Evolutionary conservation across 768 basidiomycete genomes (phyloP), one percentile per base, ranked within the genome.

Genomic region (Pleurotus platypus): DNA sequence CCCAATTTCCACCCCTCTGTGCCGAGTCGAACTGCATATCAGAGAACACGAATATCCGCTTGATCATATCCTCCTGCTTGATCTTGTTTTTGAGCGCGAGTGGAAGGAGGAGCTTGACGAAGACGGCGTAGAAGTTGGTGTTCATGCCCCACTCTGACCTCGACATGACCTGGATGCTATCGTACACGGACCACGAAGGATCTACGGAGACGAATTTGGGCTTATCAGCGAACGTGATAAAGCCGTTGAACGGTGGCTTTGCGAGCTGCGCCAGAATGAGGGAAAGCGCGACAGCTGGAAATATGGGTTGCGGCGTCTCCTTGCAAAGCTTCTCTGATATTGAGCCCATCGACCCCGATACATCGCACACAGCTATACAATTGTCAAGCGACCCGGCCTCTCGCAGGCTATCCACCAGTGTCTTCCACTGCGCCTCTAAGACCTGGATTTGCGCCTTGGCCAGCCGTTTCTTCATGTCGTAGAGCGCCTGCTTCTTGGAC

Each of bases 11-110:
- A 6, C 47, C 13, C 39, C n/a, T 43, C 38, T 35, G 24, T n/a
- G 55, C 47, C 9, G 66, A 62, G 63, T 90, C 85, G 60, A 90
- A 90, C 69, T 89, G 88, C 89, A 90, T 90, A 64, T 90, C 87
- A 2, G 82, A 81, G 66, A 92, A 90, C 43, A 90, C 76, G 64
- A 91, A 90, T 0, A 90, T 70, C 4, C 85, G 79, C 71, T 87
- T 84, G 71, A 90, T 79, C 87, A 90, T 89, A 47, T 89, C 81
- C 51, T 86, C 86, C 56, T 75, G 78, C 50, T 74, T 72, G n/a
- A 92, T 70, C 0, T 81, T 73, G 61, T 86, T 70, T 65, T 74
- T 62, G 57, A 81, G 62, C 5, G 87, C 87, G 6, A 84, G 77
- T 0, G 84, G 83, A 15, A 90, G 78, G 11, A 90, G 71, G 35